Conservation (phyloP, 495 filamentous ascomycete species). For the Astrothelium subdiscretum region DNA sequence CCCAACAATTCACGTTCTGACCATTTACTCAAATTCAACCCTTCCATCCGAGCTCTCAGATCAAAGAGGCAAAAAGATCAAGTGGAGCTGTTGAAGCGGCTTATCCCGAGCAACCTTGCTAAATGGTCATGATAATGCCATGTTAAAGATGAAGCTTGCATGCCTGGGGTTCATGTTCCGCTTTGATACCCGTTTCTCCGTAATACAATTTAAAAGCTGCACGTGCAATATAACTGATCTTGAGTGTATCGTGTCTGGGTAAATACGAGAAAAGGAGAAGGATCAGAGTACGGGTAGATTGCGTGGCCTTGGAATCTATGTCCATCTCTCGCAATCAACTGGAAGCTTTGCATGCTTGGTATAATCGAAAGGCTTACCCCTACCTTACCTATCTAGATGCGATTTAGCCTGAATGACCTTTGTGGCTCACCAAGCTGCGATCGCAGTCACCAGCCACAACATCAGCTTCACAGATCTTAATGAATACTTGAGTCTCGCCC, state of each 20-base stretch:
- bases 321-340: not conserved
- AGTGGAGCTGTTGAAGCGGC: constrained; percentile 48
- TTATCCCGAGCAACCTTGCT: constrained; percentile 30
- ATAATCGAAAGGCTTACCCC: no score
- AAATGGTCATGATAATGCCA: not conserved
- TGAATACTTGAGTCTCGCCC: not conserved
- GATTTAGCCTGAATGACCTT: not conserved
- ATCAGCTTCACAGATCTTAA: not conserved
- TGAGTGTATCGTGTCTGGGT: not conserved
- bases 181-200: not conserved
- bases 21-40: constrained; percentile 40
- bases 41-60: constrained; percentile 40
- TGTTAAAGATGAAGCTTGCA: not conserved
- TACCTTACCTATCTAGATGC: not conserved
- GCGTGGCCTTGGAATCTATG: not conserved
- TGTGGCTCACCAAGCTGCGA: no score
- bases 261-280: no score
- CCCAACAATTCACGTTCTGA: constrained; percentile 32
- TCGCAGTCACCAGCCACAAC: not conserved
- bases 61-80: constrained; percentile 46
- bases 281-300: no score
- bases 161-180: not conserved
- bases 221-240: not conserved
- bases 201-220: not conserved
- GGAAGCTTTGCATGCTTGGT: not conserved